A percentile compares a stretch with the other conserved stretches of the same genome.
Conservation (phyloP, 1,139 yeast species). For the Candida pseudoviswanathii region DNA sequence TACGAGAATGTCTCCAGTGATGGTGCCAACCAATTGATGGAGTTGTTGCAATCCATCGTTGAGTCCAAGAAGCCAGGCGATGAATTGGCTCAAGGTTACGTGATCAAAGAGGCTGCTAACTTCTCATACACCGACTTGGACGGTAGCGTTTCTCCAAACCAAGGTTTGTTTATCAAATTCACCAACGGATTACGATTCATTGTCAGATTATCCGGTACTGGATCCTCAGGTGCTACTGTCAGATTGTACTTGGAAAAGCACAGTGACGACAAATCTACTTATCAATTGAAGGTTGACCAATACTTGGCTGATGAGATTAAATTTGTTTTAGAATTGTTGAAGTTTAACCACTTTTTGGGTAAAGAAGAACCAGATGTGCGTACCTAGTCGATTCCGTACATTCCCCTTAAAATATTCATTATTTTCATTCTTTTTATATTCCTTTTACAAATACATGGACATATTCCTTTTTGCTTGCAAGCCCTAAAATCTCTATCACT, state of each 20-base stretch:
- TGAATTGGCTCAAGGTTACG: conserved; percentile 47
- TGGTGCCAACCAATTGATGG: conserved; percentile 74
- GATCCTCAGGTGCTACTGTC: conserved; percentile 97
- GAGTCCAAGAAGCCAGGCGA: conserved; percentile 43
- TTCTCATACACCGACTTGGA: conserved; percentile 93
- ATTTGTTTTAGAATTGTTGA: conserved; percentile 66
- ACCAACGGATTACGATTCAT: conserved; percentile 84
- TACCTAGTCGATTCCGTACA: conserved; percentile 46
- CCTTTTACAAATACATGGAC: neutral
- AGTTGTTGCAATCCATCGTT: conserved; percentile 48
- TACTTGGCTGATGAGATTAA: conserved; percentile 65
- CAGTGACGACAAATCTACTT: conserved; percentile 58
- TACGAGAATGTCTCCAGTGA: conserved; percentile 80
- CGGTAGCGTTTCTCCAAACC: conserved; percentile 88
- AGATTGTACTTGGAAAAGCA: conserved; percentile 90
- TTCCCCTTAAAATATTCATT: neutral
- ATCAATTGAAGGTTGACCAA: conserved; percentile 61
- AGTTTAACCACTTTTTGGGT: conserved; percentile 74
- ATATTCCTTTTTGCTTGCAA: neutral
- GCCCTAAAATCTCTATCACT: neutral
- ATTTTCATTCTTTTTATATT: neutral
- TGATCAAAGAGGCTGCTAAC: conserved; percentile 77
- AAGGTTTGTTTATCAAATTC: conserved; percentile 86
- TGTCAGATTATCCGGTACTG: conserved; percentile 94
- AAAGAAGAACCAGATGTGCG: conserved; percentile 87